Evolutionary conservation across 148 eudicot species (phyloP).

Genomic region (Salicornia ramosissima): DNA sequence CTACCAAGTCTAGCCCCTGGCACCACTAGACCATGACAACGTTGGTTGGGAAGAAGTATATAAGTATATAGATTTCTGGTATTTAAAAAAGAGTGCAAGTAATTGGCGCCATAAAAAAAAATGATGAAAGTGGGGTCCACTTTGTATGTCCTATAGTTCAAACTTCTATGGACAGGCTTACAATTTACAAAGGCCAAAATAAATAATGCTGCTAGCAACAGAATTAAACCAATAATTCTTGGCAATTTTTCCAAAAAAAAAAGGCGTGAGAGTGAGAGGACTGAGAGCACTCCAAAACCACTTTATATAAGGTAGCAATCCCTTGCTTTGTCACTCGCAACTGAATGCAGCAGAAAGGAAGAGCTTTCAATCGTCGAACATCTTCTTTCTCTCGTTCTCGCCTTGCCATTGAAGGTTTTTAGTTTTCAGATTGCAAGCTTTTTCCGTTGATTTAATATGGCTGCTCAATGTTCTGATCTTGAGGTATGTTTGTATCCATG

Average conservation of each 20-base stretch:
- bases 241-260: not conserved
- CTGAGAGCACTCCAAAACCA: not conserved
- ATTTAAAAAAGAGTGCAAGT: not conserved
- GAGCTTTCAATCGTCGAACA: conserved; percentile 51
- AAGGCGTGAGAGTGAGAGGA: not conserved
- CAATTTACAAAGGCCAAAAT: not conserved
- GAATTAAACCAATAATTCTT: not conserved
- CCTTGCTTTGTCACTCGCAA: not conserved
- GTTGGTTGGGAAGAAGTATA: too few species aligned
- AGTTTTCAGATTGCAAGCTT: not conserved
- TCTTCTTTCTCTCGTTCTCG: conserved; percentile 77
- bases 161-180: not conserved
- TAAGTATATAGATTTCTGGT: too few species aligned
- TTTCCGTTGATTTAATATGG: too few species aligned
- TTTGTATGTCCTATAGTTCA: not conserved
- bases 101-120: conserved; percentile 8
- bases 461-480: conserved; percentile 39
- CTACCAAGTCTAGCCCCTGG: too few species aligned
- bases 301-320: not conserved
- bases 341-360: conserved; percentile 72
- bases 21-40: too few species aligned
- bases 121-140: not conserved
- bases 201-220: too few species aligned
- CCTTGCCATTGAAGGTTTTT: conserved; percentile 73
- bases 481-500: too few species aligned